Evolutionary conservation across 2,329 filamentous ascomycete genomes (phyloP).

Genomic region (Phaeoacremonium minimum): DNA sequence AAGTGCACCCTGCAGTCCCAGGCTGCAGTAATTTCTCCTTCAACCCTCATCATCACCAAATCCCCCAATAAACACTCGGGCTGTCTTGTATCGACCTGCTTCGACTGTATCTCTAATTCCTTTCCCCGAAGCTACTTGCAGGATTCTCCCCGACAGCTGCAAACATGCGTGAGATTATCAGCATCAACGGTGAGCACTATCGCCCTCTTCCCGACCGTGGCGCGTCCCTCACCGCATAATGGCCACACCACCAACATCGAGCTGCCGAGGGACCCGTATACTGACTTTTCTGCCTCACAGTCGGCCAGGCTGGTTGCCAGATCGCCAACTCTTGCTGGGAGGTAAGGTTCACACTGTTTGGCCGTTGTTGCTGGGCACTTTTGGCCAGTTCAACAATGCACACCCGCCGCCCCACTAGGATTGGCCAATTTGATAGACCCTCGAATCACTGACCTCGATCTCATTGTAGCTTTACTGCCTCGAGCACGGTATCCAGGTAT

Average conservation of each 20-base stretch:
- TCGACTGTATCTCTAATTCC: conserved; percentile 25
- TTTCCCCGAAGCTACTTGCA: conserved; percentile 14
- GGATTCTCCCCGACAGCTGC: conserved; percentile 16
- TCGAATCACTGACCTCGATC: conserved; percentile 14
- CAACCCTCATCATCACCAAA: no score
- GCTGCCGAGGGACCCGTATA: conserved; percentile 21
- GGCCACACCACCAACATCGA: background rate
- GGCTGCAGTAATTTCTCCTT: no score
- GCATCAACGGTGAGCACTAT: conserved; percentile 81
- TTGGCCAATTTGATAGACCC: no score
- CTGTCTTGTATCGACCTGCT: no score
- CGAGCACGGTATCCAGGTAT: conserved; percentile 98
- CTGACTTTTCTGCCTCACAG: conserved; percentile 59
- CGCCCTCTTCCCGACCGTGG: conserved; percentile 23
- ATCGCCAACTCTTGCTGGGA: conserved; percentile 99
- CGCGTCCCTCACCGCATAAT: conserved; percentile 39
- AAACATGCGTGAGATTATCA: conserved; percentile 99
- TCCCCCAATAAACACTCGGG: no score
- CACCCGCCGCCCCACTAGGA: background rate
- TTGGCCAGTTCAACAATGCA: background rate
- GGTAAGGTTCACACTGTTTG: conserved; percentile 60
- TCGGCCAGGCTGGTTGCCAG: conserved; percentile 99
- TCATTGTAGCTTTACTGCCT: conserved; percentile 88
- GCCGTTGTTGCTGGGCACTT: background rate
- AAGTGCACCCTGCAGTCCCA: no score